Base-by-base conservation (phyloP, 768 basidiomycete genomes). In the Collybia nuda region DNA sequence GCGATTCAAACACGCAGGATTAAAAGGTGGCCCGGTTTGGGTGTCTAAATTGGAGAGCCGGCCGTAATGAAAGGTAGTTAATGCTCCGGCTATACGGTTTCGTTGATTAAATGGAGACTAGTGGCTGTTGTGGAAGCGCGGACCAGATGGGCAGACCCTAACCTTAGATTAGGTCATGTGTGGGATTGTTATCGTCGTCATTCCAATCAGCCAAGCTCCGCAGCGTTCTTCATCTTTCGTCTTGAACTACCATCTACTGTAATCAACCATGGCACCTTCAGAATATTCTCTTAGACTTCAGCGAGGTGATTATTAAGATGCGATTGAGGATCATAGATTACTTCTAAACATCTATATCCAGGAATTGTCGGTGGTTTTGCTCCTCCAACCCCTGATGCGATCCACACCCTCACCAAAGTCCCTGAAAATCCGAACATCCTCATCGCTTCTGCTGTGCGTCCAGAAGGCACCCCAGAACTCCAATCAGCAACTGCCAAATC, bases 361-460 rank as follows among this genome's bases (percentile, higher is more conserved):
- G 90, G 90, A 52, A 91, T 90, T 62, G 65, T 71, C 11, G 89
- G 89, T 24, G 90, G 90, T 37, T 88, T 92, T 60, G 81, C 80
- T 11, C 85, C 87, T 0, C 83, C 90, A 3, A 83, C 72, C 6
- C 83, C 86, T 2, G 67, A 67, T 22, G 81, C 79, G 12, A 67
- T 85, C 58, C 72, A 81, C 61, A 73, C 72, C 21, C 58, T 91
- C 55, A 76, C 80, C 18, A 70, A 75, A 40, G 40, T 71, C 1
- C 47, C 62, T 2, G 59, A 57, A 6, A 65, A 71, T 40, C 36
- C 70, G 12, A 53, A 57, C 19, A 72, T 89, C 44, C 48, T 50
- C 22, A 67, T 90, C 58, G 60, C 72, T 14, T 68, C 77, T 12
- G 72, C 78, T 2, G 53, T 74, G 6, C 82, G 87, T 39, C 63